Base-by-base conservation (phyloP, 257 asterid genomes). In the Perilla frutescens region DNA sequence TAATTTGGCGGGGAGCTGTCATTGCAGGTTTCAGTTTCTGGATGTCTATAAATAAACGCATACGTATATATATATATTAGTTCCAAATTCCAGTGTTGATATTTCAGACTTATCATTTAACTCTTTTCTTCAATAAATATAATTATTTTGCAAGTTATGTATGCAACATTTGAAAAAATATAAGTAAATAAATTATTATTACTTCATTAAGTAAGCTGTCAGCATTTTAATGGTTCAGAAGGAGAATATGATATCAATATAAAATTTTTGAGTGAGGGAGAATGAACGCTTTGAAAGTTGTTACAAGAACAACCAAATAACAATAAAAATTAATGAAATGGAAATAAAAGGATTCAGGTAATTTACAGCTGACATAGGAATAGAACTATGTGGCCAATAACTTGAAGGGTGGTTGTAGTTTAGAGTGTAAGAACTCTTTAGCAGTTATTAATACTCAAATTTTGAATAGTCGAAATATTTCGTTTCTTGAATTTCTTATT, bases 1-100 rank as follows among this genome's bases (percentile, higher is more conserved):
- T 14, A 7, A 43, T 32, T 65, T 44, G 29, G 68, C 26, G 13
- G 32, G 56, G 11, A 5, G 54, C 40, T 71, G 48, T 12, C 55
- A 8, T 57, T 50, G 32, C 60, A 13, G 61, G 55, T 63, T 79
- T 68, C 67, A 54, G 53, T 59, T 64, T 37, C 39, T 61, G 61
- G 55, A 61, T 59, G 56, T 68, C n/a, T 40, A 53, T 41, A 32
- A 20, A 37, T 4, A 61, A 12, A 3, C 37, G 1, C 31, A 9
- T 13, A 37, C 41, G 26, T 20, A 20, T 20, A 20, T 20, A 20
- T 20, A 57, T 62, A 3, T 34, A 62, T 37, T 47, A 71, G 44
- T 56, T 71, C 54, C 65, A 32, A 7, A 37, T 56, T 71, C 54
- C 65, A 32, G 5, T 36, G 48, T 60, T 61, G 71, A 66, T 62